Percentiles rank a stretch among this genome's conserved stretches.
These are phyloP conservation scores for Pisolithus microcarpus DNA, from an alignment of 768 basidiomycete species.

Conservation along the genomic window DNA sequence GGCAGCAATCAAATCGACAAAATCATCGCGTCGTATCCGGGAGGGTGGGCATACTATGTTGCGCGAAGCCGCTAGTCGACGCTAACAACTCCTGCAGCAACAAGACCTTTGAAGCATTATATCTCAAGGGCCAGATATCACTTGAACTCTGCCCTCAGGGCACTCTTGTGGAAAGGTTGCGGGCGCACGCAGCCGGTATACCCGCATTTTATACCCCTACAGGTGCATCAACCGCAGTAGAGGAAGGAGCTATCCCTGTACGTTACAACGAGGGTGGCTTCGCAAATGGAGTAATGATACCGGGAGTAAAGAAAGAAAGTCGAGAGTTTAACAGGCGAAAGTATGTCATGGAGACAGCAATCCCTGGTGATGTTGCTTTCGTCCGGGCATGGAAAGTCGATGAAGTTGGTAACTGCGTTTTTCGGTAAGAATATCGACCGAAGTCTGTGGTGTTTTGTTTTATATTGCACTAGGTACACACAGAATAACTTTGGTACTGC, in stretches of 20 bases:
- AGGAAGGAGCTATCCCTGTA: constrained; percentile 71
- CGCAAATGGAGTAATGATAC: constrained; percentile 58
- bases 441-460: background rate
- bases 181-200: constrained; percentile 85
- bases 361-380: constrained; percentile 78
- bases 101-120: constrained; percentile 78
- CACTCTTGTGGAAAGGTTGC: constrained; percentile 80
- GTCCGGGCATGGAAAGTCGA: constrained; percentile 90
- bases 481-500: constrained; percentile 81
- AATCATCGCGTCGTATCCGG: constrained; percentile 86
- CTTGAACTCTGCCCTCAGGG: constrained; percentile 90
- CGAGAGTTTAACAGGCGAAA: constrained; percentile 71
- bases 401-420: constrained; percentile 84
- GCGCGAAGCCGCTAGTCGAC: background rate
- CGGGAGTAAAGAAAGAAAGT: constrained; percentile 70
- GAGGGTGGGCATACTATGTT: constrained; percentile 45
- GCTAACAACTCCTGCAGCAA: constrained; percentile 42
- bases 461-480: constrained; percentile 49
- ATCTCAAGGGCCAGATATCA: constrained; percentile 73
- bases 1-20: constrained; percentile 71
- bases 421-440: constrained; percentile 49
- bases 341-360: constrained; percentile 76
- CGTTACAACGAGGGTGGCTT: constrained; percentile 75
- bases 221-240: constrained; percentile 78
- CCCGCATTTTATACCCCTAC: constrained; percentile 94